phyloP scores from a whole-genome alignment of 1,139 yeast species.

The Taphrina deformans region DNA sequence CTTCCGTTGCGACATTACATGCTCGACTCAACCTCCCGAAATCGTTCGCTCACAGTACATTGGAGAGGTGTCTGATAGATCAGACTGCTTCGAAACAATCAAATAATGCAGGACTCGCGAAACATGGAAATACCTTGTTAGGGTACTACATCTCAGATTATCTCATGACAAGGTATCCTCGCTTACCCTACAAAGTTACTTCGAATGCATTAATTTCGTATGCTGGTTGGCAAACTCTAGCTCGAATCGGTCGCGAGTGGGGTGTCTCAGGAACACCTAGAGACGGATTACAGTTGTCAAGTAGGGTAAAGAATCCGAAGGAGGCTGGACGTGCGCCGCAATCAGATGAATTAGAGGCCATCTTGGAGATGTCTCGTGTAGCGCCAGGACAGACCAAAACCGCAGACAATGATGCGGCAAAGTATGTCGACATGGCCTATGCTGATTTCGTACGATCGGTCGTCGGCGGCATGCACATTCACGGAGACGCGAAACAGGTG shows the following conservation, averaged over 20 bases:
- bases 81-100: conserved; percentile 44
- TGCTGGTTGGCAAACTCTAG: conserved; percentile 64
- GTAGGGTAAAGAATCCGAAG: conserved; percentile 46
- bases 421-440: conserved; percentile 50
- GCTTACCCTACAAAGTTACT: conserved; percentile 79
- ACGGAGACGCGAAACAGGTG: conserved; percentile 61
- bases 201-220: conserved; percentile 72
- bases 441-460: conserved; percentile 55
- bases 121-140: conserved; percentile 73
- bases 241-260: conserved; percentile 69
- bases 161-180: conserved; percentile 74
- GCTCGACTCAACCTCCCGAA: conserved; percentile 62
- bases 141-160: conserved; percentile 75
- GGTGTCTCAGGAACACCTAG: conserved; percentile 70
- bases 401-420: conserved; percentile 52
- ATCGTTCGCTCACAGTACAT: conserved; percentile 60
- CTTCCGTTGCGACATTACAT: conserved; percentile 72
- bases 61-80: conserved; percentile 78
- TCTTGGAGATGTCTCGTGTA: conserved; percentile 34
- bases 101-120: conserved; percentile 18
- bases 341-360: conserved; percentile 43
- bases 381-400: conserved; percentile 42
- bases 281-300: conserved; percentile 41
- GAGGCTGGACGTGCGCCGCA: conserved; percentile 67
- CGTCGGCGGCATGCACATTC: conserved; percentile 48